Evolutionary conservation across 768 basidiomycete genomes (phyloP).

Genomic region (Agaricus sinodeliciosus): DNA sequence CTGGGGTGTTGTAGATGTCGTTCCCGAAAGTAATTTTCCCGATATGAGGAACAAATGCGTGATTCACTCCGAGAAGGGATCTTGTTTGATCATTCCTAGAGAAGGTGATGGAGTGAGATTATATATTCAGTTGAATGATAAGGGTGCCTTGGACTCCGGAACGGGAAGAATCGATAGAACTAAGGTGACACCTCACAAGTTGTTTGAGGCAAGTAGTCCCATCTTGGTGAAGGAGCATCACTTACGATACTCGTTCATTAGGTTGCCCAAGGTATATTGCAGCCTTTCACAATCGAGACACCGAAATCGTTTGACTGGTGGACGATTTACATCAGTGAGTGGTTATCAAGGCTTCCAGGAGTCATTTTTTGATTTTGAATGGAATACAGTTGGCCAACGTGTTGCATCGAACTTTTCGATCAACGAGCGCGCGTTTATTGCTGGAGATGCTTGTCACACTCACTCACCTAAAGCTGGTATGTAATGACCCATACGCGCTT

Average conservation of each 20-base stretch:
- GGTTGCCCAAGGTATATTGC: constrained; percentile 49
- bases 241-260: constrained; percentile 16
- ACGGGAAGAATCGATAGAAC: constrained; percentile 50
- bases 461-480: constrained; percentile 61
- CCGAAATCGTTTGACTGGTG: constrained; percentile 59
- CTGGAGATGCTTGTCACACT: constrained; percentile 70
- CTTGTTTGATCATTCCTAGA: constrained; percentile 71
- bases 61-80: constrained; percentile 65
- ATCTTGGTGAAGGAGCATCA: not conserved
- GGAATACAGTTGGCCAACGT: constrained; percentile 59
- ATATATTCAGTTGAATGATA: constrained; percentile 61
- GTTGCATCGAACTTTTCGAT: constrained; percentile 59
- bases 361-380: not conserved
- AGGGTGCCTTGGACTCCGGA: constrained; percentile 33
- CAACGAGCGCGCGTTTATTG: constrained; percentile 66
- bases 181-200: constrained; percentile 39
- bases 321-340: constrained; percentile 65
- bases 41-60: constrained; percentile 61
- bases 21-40: constrained; percentile 71
- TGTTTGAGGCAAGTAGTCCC: constrained; percentile 41
- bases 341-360: not conserved
- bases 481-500: constrained; percentile 1
- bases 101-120: constrained; percentile 62
- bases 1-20: constrained; percentile 77
- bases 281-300: constrained; percentile 47